Evolutionary conservation across 31 red algal species (phyloP), one percentile per base, ranked within the genome.

Genomic region (Odonthalia washingtoniensis): DNA sequence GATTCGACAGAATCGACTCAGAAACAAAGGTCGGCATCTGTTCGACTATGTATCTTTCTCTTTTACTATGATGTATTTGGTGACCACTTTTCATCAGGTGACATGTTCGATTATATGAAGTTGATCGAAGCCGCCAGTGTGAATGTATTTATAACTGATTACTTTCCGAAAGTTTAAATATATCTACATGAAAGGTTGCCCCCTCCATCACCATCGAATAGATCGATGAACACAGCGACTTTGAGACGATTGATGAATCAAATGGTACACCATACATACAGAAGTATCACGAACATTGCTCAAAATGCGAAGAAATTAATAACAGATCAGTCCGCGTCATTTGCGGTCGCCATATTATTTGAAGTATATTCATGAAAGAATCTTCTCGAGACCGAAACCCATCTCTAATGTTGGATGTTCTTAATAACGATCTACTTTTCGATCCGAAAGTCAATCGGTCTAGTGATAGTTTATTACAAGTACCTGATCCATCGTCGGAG

Each of bases 11-110:
- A 91, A 52, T 70, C 78, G 65, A 0, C n/a, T n/a, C n/a, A 70
- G 60, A 77, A 77, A 5, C 65, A 45, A 28, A 91, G 97, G 6
- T 91, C 83, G 18, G 49, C 91, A 27, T 37, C 40, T 18, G 97
- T 96, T 81, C 87, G 90, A 16, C 74, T 98, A 21, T 91, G 97
- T 18, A 40, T 98, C 24, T 91, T 98, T 75, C 80, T 98, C n/a
- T 96, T n/a, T n/a, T n/a, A n/a, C n/a, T n/a, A 6, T 75, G 80
- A 52, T n/a, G n/a, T n/a, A n/a, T n/a, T n/a, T n/a, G n/a, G n/a
- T n/a, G n/a, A n/a, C n/a, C n/a, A n/a, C n/a, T 53, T 88, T 31
- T 65, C 84, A 17, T 83, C 85, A 42, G 74, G 40, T 16, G 73
- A 66, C 32, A 80, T 93, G 68, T 77, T 42, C 3, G 84, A 88